phyloP scores from a whole-genome alignment of 2,329 filamentous ascomycete species.

The Tolypocladium amazonense region DNA sequence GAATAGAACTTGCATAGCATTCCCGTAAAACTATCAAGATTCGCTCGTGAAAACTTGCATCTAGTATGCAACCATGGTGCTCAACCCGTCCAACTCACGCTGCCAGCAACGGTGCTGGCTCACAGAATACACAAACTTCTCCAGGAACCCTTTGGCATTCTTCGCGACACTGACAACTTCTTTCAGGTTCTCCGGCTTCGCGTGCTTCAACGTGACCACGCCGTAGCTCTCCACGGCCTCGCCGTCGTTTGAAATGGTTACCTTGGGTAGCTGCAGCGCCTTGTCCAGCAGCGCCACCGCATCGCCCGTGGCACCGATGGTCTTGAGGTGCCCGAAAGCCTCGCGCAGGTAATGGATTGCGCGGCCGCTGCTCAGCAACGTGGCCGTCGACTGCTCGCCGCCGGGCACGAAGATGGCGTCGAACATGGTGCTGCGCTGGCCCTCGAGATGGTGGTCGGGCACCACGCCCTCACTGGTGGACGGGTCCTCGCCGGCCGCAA shows the following conservation, averaged over 20 bases:
- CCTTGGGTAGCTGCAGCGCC: conserved; percentile 31
- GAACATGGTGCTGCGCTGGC: conserved; percentile 70
- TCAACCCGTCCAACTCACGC: conserved; percentile 62
- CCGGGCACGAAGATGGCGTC: conserved; percentile 71
- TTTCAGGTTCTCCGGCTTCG: conserved; percentile 45
- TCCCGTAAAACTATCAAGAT: not conserved
- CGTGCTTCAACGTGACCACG: conserved; percentile 55
- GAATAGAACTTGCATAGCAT: not conserved
- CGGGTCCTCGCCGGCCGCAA: conserved; percentile 46
- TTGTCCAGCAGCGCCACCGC: conserved; percentile 51
- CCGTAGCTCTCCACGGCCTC: conserved; percentile 58
- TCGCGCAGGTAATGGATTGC: conserved; percentile 70
- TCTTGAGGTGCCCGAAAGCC: conserved; percentile 72
- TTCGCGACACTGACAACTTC: conserved; percentile 54
- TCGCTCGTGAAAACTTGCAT: not conserved
- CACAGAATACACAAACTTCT: conserved; percentile 59
- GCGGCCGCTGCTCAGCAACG: conserved; percentile 58
- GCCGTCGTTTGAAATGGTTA: conserved; percentile 30
- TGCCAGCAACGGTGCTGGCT: conserved; percentile 64
- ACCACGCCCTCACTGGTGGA: conserved; percentile 41
- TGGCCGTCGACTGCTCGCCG: conserved; percentile 51
- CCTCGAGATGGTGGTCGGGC: conserved; percentile 71
- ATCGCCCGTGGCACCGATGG: conserved; percentile 67
- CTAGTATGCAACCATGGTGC: conserved; percentile 51
- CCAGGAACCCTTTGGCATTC: conserved; percentile 57